These are phyloP conservation scores for Talaromyces proteolyticus DNA, from an alignment of 495 filamentous ascomycete species.

Conservation along the genomic window DNA sequence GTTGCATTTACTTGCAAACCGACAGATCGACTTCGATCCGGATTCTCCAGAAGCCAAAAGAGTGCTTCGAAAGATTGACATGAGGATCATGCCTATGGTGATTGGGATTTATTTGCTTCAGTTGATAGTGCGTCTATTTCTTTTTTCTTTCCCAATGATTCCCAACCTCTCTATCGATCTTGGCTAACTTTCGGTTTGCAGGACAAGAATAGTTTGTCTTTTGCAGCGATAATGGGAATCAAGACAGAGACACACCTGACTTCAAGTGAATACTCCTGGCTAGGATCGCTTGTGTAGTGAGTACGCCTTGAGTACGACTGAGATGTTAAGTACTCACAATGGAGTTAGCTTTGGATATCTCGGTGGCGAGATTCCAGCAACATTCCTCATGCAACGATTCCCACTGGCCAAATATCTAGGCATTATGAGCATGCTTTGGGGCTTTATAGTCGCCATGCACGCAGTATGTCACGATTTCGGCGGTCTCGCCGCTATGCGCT, in stretches of 20 bases:
- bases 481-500: conserved; percentile 35
- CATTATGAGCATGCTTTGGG: conserved; percentile 31
- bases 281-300: conserved; percentile 14
- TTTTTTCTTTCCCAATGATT: too few species aligned
- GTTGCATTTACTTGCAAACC: too few species aligned
- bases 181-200: conserved; percentile 40
- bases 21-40: too few species aligned
- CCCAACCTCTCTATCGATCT: background rate
- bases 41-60: conserved; percentile 44
- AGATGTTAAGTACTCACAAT: too few species aligned
- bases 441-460: background rate
- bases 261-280: conserved; percentile 56
- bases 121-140: conserved; percentile 13
- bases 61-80: conserved; percentile 50
- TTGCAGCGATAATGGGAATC: conserved; percentile 53
- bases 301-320: too few species aligned
- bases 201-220: conserved; percentile 57
- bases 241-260: conserved; percentile 42
- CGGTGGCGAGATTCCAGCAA: conserved; percentile 38
- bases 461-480: conserved; percentile 6
- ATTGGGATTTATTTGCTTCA: conserved; percentile 48
- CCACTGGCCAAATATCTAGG: conserved; percentile 38
- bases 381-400: conserved; percentile 38
- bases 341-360: conserved; percentile 35
- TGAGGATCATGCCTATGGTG: conserved; percentile 46